Percentiles rank a stretch among this genome's conserved stretches.
Evolutionary conservation across 257 asterid species (phyloP).

Genomic region (Solanum pimpinellifolium): DNA sequence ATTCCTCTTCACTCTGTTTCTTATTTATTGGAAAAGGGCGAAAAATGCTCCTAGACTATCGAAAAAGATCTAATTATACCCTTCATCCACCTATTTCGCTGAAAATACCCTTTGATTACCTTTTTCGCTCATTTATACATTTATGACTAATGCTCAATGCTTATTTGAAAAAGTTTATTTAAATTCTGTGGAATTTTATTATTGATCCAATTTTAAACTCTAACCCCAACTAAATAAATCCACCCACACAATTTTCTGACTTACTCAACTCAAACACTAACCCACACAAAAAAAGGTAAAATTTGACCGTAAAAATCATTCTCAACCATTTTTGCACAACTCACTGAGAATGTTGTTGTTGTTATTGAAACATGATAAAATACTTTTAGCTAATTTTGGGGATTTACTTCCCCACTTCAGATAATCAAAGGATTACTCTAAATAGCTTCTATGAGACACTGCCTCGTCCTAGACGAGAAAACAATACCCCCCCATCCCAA

Average conservation of each 20-base stretch:
- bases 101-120: neutral
- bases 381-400: neutral
- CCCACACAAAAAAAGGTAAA: neutral
- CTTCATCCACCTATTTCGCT: neutral
- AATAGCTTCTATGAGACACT: neutral
- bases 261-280: neutral
- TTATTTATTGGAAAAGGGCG: neutral
- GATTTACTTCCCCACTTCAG: neutral
- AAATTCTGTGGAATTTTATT: neutral
- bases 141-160: neutral
- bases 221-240: neutral
- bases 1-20: neutral
- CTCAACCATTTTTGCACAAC: neutral
- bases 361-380: neutral
- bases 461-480: neutral
- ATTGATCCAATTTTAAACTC: neutral
- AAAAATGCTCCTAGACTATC: neutral
- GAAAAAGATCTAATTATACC: neutral
- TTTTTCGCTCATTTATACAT: neutral
- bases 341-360: neutral
- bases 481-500: neutral
- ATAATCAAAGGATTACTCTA: neutral
- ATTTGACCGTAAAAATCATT: neutral
- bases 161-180: neutral
- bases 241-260: neutral